phyloP scores from a whole-genome alignment of 495 filamentous ascomycete species.

The Penicillium daleae region DNA sequence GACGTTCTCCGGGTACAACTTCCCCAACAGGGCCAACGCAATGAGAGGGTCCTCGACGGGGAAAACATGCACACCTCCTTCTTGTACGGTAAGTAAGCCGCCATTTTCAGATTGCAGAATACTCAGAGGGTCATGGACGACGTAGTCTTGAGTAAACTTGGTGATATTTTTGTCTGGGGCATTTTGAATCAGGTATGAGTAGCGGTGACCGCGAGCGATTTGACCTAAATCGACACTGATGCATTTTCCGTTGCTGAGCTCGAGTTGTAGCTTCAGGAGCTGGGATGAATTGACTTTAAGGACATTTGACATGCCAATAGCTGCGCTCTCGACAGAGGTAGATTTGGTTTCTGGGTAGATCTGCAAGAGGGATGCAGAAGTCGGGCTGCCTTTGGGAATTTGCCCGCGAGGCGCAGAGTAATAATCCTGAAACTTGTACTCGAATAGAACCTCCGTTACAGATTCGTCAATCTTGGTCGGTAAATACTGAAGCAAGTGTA shows the following conservation, averaged over 20 bases:
- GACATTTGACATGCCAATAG: not conserved
- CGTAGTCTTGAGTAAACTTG: not conserved
- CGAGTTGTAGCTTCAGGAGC: slow-evolving; percentile 24
- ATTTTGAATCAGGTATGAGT: slow-evolving; percentile 25
- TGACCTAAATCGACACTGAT: slow-evolving; percentile 36
- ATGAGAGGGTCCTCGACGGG: not conserved
- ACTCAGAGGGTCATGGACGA: not conserved
- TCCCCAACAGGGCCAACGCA: not conserved
- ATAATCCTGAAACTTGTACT: slow-evolving; percentile 34
- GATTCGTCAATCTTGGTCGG: slow-evolving; percentile 23
- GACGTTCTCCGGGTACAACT: slow-evolving; percentile 1
- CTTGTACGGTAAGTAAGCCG: not conserved
- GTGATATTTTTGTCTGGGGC: not conserved
- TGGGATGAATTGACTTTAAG: not conserved
- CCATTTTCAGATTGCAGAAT: not conserved
- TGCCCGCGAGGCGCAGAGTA: slow-evolving; percentile 30
- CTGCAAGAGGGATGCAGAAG: not conserved
- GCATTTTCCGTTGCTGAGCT: slow-evolving; percentile 19
- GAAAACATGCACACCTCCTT: not conserved
- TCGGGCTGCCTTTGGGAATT: slow-evolving; percentile 19
- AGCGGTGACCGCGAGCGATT: slow-evolving; percentile 36
- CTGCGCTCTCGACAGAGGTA: not conserved
- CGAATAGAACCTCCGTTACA: slow-evolving; percentile 26
- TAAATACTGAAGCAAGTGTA: slow-evolving; percentile 35
- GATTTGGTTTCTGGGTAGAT: not conserved